Evolutionary conservation across 2,329 filamentous ascomycete genomes (phyloP).

Genomic region (Cercospora nicotianae): DNA sequence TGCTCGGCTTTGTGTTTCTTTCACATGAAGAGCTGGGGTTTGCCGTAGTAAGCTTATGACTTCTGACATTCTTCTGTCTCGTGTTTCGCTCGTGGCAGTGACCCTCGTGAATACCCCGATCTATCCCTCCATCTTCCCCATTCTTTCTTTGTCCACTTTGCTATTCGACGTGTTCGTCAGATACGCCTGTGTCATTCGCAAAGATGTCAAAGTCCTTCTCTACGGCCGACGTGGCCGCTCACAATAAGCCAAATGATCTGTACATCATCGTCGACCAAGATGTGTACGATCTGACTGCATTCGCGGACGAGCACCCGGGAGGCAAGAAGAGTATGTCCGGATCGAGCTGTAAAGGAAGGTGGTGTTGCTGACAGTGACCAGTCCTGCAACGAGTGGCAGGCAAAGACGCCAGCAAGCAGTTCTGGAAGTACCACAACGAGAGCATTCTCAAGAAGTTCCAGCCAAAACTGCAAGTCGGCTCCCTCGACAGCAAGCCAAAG

Average conservation of each 20-base stretch:
- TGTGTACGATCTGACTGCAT: constrained; percentile 86
- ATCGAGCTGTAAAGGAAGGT: neutral
- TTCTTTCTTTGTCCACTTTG: neutral
- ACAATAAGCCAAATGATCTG: constrained; percentile 82
- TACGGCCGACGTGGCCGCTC: constrained; percentile 79
- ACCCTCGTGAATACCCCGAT: neutral
- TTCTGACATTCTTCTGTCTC: constrained; percentile 11
- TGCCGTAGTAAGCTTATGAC: constrained; percentile 2
- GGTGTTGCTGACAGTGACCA: constrained; percentile 33
- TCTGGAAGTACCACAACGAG: constrained; percentile 76
- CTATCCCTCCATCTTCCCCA: neutral
- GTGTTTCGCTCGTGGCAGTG: constrained; percentile 13
- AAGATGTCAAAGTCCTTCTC: constrained; percentile 88
- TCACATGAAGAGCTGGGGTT: constrained; percentile 14
- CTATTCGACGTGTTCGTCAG: neutral
- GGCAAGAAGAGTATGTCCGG: constrained; percentile 62
- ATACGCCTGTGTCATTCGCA: constrained; percentile 8
- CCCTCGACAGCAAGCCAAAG: constrained; percentile 80
- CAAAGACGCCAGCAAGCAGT: constrained; percentile 68
- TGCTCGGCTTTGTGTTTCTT: constrained; percentile 10
- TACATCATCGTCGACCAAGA: constrained; percentile 93
- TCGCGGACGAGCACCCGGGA: constrained; percentile 62
- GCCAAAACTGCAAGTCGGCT: constrained; percentile 76
- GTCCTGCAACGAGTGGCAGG: constrained; percentile 65
- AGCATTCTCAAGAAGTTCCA: constrained; percentile 79